These are phyloP conservation scores for Candida coleopterorum DNA, from an alignment of 805 yeast genomes.

Conservation along the genomic window DNA sequence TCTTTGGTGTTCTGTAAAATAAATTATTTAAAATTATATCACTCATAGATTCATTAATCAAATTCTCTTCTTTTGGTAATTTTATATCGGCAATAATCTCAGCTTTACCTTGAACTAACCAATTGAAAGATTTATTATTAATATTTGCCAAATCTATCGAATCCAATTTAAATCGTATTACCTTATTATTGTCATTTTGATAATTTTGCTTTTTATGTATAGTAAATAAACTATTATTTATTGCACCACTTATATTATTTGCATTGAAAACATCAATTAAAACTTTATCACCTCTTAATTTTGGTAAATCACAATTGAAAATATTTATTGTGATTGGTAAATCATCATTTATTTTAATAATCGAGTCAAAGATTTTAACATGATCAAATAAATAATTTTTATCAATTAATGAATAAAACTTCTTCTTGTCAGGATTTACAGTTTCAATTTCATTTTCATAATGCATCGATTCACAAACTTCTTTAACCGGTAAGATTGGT, in stretches of 20 bases:
- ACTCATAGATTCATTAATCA: conserved; percentile 18
- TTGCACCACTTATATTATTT: conserved; percentile 64
- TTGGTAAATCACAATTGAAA: conserved; percentile 63
- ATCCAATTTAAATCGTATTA: conserved; percentile 36
- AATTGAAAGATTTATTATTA: conserved; percentile 42
- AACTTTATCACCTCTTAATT: conserved; percentile 52
- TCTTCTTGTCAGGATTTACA: conserved; percentile 18
- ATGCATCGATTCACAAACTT: conserved; percentile 24
- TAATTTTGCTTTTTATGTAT: conserved; percentile 64
- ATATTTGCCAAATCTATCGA: conserved; percentile 36
- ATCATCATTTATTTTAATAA: conserved; percentile 33
- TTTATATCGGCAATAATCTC: conserved; percentile 69
- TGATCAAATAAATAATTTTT: conserved; percentile 29
- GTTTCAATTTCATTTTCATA: conserved; percentile 28
- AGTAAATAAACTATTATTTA: conserved; percentile 71
- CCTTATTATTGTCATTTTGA: conserved; percentile 23
- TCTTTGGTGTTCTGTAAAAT: conserved; percentile 9
- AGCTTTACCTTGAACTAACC: conserved; percentile 69
- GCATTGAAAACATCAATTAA: conserved; percentile 68
- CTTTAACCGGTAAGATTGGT: conserved; percentile 9
- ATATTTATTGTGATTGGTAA: conserved; percentile 47
- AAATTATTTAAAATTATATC: conserved; percentile 23
- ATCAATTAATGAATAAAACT: conserved; percentile 22
- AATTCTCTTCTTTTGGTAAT: conserved; percentile 45
- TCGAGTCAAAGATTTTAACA: conserved; percentile 50